Conservation (phyloP, 441 rosid genomes). For the Gossypium gossypioides region DNA sequence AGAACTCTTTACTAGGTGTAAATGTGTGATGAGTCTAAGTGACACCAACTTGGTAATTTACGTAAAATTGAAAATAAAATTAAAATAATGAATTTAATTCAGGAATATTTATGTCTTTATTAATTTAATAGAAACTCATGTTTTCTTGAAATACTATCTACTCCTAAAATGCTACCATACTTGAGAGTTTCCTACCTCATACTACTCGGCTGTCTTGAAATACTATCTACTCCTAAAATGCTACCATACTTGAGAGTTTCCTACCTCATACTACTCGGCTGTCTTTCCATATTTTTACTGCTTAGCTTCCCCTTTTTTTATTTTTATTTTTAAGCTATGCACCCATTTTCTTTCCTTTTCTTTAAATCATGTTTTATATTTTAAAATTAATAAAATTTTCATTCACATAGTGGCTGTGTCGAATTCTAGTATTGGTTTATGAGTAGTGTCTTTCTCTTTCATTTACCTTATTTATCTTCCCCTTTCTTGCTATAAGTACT, state of each 20-base stretch:
- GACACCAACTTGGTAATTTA: neutral
- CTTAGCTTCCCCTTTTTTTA: neutral
- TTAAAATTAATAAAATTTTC: neutral
- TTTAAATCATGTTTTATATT: neutral
- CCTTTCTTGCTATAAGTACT: neutral
- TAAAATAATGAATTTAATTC: neutral
- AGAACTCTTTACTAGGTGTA: neutral
- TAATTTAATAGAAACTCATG: neutral
- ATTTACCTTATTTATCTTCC: neutral
- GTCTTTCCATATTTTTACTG: neutral
- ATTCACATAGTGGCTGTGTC: neutral
- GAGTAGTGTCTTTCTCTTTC: neutral
- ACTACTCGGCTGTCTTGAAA: no score
- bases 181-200: no score
- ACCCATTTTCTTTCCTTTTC: neutral
- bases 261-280: no score
- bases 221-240: neutral
- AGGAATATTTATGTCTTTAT: neutral
- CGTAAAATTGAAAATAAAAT: neutral
- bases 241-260: neutral
- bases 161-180: neutral
- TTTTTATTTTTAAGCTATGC: neutral
- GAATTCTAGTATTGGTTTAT: neutral
- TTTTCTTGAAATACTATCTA: neutral
- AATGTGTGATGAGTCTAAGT: neutral